These are phyloP conservation scores for Boletales sp. DNA, from an alignment of 768 basidiomycete genomes.

Conservation along the genomic window DNA sequence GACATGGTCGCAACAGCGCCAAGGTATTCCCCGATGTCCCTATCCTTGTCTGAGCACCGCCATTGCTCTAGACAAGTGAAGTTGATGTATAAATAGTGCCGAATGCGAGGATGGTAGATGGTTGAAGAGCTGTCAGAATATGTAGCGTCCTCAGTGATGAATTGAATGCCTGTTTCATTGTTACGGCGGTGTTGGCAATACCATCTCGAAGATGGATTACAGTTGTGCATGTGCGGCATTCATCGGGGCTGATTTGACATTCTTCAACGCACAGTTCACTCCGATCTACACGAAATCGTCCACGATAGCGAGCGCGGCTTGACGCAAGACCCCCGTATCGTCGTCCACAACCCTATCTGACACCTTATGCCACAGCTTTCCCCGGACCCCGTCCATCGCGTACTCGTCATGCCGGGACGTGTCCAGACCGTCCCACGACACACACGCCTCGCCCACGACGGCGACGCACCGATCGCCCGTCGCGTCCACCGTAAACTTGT, in stretches of 20 bases:
- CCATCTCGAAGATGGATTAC: too few species aligned
- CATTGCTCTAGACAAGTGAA: too few species aligned
- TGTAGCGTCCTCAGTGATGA: too few species aligned
- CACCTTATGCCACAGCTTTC: conserved; percentile 13
- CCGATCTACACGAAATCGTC: conserved; percentile 9
- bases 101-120: too few species aligned
- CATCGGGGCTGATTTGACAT: neutral
- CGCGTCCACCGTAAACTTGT: conserved; percentile 19
- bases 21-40: too few species aligned
- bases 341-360: conserved; percentile 1
- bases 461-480: conserved; percentile 8
- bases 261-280: neutral
- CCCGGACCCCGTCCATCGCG: conserved; percentile 8
- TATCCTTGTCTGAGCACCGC: too few species aligned
- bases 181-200: too few species aligned
- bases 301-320: conserved; percentile 8
- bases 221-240: too few species aligned
- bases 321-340: neutral
- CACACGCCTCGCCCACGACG: conserved; percentile 13
- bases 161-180: too few species aligned
- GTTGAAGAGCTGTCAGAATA: too few species aligned
- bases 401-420: conserved; percentile 1
- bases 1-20: too few species aligned
- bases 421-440: conserved; percentile 3
- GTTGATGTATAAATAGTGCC: too few species aligned